These are phyloP conservation scores for Schwanniomyces occidentalis DNA, from an alignment of 805 yeast species.

Conservation along the genomic window DNA sequence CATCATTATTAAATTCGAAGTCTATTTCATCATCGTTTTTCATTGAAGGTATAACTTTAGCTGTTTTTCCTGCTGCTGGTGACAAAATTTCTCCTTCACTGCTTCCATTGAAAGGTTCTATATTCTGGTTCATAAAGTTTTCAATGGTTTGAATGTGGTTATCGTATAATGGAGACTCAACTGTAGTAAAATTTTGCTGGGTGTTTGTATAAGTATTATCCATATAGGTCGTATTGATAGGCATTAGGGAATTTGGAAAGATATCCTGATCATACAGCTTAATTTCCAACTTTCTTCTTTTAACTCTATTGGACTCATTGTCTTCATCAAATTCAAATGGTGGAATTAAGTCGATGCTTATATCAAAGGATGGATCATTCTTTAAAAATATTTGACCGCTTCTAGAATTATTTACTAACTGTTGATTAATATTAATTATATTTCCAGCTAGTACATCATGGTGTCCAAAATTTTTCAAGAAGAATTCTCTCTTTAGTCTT, in stretches of 20 bases:
- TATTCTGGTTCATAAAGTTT: slow-evolving; percentile 15
- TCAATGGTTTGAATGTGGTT: slow-evolving; percentile 9
- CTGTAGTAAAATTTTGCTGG: neutral
- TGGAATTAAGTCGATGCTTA: slow-evolving; percentile 22
- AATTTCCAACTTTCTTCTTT: slow-evolving; percentile 18
- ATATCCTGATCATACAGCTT: slow-evolving; percentile 10
- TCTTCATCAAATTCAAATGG: slow-evolving; percentile 12
- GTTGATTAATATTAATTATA: neutral
- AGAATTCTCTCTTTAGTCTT: slow-evolving; percentile 10
- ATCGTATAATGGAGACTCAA: slow-evolving; percentile 1
- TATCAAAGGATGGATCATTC: slow-evolving; percentile 29
- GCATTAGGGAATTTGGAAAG: slow-evolving; percentile 9
- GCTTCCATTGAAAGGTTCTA: slow-evolving; percentile 8
- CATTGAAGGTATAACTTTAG: neutral
- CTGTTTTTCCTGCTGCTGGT: slow-evolving; percentile 7
- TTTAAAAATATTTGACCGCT: slow-evolving; percentile 8
- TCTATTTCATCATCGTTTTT: slow-evolving; percentile 11
- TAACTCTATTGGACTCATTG: slow-evolving; percentile 6
- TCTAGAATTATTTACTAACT: neutral
- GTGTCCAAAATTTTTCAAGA: slow-evolving; percentile 2
- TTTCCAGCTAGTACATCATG: neutral
- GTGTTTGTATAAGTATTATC: neutral
- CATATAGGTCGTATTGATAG: neutral
- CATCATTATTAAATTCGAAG: slow-evolving; percentile 23
- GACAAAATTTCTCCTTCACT: slow-evolving; percentile 6